Base-by-base conservation (phyloP, 495 filamentous ascomycete species). In the Xylaria acuta region DNA sequence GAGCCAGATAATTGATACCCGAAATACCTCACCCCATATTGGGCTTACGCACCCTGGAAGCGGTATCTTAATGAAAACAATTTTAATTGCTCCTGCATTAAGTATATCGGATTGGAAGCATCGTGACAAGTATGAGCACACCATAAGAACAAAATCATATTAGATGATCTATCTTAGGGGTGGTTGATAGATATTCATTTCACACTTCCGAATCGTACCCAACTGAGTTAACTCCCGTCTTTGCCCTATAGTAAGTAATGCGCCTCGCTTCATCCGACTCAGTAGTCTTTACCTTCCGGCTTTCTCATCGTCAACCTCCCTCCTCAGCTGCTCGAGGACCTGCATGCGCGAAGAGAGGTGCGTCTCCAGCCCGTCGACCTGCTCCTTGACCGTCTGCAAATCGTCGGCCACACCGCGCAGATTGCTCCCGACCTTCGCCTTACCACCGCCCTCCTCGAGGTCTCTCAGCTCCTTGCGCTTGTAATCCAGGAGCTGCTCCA, bases 401-500 rank as follows among this genome's bases (percentile, higher is more conserved):
- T 94, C 90, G 47, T 94, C 87, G 77, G 79, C 74, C 58, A 93
- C 88, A 16, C 84, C 85, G 74, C 90, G 87, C 75, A 83, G 87
- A 84, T 81, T 93, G 79, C 79, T 82, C 76, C 85, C 92, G 78
- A 76, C 83, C 86, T 80, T 88, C 80, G 74, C 92, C 80, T 82
- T 92, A 81, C 80, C 88, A 71, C 89, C 89, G 76, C 93, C 94
- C 87, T 93, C 93, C 88, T 95, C 89, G 82, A 87, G 60, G 84
- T 97, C 82, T 41, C 89, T 75, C 75, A 93, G 79, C 79, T 90
- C 88, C 70, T 87, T 81, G 65, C 92, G 82, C 84, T 94, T 94
- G 77, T 92, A 93, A 72, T 94, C 92, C 72, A 99, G 81, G 78
- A 99, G 83, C 84, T 95, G 91, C 80, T 97, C 94, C 54, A 97